These are phyloP conservation scores for Aspergillus sp. DNA, from an alignment of 2,329 filamentous ascomycete genomes.

Conservation along the genomic window DNA sequence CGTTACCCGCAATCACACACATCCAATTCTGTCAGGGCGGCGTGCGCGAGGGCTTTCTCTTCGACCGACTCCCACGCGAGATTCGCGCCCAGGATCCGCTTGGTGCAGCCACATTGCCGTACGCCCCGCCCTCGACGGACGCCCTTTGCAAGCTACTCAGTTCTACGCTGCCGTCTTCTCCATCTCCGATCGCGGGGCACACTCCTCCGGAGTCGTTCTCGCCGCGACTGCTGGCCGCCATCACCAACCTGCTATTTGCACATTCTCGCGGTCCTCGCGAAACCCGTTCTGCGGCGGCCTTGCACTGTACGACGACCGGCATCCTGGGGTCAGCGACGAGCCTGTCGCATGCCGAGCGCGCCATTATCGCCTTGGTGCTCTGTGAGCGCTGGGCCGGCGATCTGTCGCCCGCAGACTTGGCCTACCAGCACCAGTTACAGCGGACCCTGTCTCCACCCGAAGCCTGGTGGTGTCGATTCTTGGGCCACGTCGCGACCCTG, in stretches of 20 bases:
- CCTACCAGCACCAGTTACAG: constrained; percentile 55
- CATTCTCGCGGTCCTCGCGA: constrained; percentile 54
- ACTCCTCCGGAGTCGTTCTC: constrained; percentile 44
- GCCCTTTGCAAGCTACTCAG: constrained; percentile 51
- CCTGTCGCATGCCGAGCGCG: constrained; percentile 69
- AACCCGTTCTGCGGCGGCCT: constrained; percentile 61
- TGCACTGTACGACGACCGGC: constrained; percentile 71
- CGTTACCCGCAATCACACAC: constrained; percentile 67
- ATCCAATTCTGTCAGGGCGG: constrained; percentile 86
- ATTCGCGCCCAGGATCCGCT: constrained; percentile 68
- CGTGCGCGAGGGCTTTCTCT: constrained; percentile 79
- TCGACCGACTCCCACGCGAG: constrained; percentile 62
- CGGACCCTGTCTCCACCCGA: constrained; percentile 54
- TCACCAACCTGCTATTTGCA: constrained; percentile 60
- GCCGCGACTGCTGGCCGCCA: constrained; percentile 51
- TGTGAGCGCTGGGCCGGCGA: constrained; percentile 73
- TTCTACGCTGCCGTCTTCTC: constrained; percentile 43
- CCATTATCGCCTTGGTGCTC: constrained; percentile 67
- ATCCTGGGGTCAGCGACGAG: constrained; percentile 69
- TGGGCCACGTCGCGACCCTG: constrained; percentile 60
- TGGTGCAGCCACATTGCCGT: constrained; percentile 57
- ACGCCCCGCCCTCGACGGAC: constrained; percentile 49
- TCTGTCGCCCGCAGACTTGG: constrained; percentile 57
- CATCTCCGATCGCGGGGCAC: constrained; percentile 17
- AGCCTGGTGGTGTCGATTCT: constrained; percentile 65